Evolutionary conservation across 1,284 basidiomycete species (phyloP).

Genomic region (Boletus sp.): DNA sequence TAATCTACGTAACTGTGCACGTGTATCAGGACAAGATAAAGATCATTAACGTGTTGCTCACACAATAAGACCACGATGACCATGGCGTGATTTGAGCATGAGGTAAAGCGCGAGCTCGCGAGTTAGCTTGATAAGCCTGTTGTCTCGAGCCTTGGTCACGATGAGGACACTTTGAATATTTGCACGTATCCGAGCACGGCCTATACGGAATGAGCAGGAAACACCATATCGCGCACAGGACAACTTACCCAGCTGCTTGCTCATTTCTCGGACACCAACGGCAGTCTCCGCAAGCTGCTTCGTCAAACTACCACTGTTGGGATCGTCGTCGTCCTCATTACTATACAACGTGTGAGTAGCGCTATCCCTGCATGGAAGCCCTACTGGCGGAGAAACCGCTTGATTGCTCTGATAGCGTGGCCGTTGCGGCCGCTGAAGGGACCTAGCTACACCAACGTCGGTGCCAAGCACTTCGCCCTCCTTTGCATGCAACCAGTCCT

Average conservation of each 20-base stretch:
- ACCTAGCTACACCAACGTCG: conserved; percentile 49
- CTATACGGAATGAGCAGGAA: conserved; percentile 42
- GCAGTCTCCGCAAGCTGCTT: conserved; percentile 96
- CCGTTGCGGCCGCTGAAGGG: conserved; percentile 40
- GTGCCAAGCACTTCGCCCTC: conserved; percentile 38
- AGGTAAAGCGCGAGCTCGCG: conserved; percentile 94
- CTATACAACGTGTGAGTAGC: conserved; percentile 27
- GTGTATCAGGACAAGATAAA: conserved; percentile 13
- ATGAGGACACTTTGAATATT: conserved; percentile 94
- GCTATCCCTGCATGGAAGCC: conserved; percentile 20
- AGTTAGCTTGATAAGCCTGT: conserved; percentile 93
- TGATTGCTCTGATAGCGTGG: conserved; percentile 17
- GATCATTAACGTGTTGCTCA: conserved; percentile 38
- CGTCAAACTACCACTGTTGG: conserved; percentile 75
- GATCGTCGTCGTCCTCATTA: conserved; percentile 65
- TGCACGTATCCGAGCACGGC: conserved; percentile 88
- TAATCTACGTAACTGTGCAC: conserved; percentile 84
- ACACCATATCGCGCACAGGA: background rate
- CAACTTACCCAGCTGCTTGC: conserved; percentile 90
- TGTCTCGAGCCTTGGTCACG: conserved; percentile 98
- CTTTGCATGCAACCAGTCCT: conserved; percentile 64
- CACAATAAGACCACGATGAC: conserved; percentile 76
- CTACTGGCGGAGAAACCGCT: conserved; percentile 9
- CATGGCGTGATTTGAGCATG: conserved; percentile 74
- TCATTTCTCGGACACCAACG: conserved; percentile 97